Evolutionary conservation across 495 filamentous ascomycete genomes (phyloP), one percentile per base, ranked within the genome.

Genomic region (Penicillium herquei): DNA sequence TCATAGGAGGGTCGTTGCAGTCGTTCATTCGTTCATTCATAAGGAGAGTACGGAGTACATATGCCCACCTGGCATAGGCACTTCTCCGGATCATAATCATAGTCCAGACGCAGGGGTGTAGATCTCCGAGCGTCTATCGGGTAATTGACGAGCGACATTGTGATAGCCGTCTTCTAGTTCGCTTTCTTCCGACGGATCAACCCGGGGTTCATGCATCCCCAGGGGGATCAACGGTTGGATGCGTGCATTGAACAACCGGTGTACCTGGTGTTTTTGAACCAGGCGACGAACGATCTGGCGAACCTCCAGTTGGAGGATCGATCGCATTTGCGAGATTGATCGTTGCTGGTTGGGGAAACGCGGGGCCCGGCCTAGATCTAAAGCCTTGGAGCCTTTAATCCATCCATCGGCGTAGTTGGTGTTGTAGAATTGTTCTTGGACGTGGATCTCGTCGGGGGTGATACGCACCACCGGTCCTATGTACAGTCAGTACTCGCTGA

Each of bases 401-500:
- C 57, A 64, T 33, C 59, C 4, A 39, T 66, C 59, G 10, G 50
- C 55, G 42, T 46, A 39, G 18, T 37, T 49, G 7, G 54, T 31
- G 16, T 59, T 44, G 16, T 37, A 44, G 18, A 53, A 44, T 18
- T 58, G 57, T 16, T 67, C 62, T 43, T 58, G 54, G 12, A 66
- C 41, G 16, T 68, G 65, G 0, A 68, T 39, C 26, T 68, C 65
- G 3, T 68, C 58, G 0, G 65, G 65, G 3, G 55, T 68, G 12
- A 68, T 68, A 35, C 65, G 65, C 9, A 68, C 63, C 16, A 68
- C 58, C 3, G 65, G 63, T 13, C 65, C 65, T 68, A n/a, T 31
- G 13, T 16, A 46, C 21, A 26, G 21, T 26, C 4, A 26, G 21
- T 26, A 26, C 21, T 26, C 21, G 4, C 2, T 26, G 21, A 26